phyloP scores from a whole-genome alignment of 441 rosid genomes.

The Rhodomyrtus psidioides region DNA sequence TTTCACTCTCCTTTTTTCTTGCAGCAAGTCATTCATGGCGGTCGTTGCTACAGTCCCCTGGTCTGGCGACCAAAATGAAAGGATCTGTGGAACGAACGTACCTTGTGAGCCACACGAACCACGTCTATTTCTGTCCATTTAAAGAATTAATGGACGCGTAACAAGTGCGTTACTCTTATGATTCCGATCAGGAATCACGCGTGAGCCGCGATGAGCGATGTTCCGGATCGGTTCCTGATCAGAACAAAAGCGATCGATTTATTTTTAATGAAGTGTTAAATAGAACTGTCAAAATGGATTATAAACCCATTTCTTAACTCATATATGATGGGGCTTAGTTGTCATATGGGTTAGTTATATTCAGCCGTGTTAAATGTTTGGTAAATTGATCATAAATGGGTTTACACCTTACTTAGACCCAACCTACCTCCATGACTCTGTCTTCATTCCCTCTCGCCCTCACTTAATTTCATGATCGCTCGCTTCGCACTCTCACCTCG shows the following conservation, averaged over 20 bases:
- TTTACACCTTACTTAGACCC: too few relatives aligned
- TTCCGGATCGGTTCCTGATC: too few relatives aligned
- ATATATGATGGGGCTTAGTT: too few relatives aligned
- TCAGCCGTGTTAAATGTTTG: too few relatives aligned
- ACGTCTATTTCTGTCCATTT: fast-evolving
- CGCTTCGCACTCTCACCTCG: too few relatives aligned
- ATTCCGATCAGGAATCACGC: neutral
- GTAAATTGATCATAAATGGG: too few relatives aligned
- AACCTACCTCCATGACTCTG: too few relatives aligned
- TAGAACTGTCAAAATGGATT: too few relatives aligned
- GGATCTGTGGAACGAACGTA: neutral
- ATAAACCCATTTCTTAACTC: too few relatives aligned
- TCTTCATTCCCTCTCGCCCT: too few relatives aligned
- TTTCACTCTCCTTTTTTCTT: neutral
- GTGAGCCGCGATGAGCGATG: neutral
- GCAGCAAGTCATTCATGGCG: neutral
- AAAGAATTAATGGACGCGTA: fast-evolving
- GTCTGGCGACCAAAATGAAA: neutral
- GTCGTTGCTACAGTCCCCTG: neutral
- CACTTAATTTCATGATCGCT: too few relatives aligned
- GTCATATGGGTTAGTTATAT: too few relatives aligned
- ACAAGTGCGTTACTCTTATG: fast-evolving
- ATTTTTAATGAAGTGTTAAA: neutral
- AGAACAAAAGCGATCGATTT: neutral
- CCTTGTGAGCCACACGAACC: neutral